Percentiles rank a stretch among this genome's conserved stretches.
Conservation (phyloP, 176 grass and related monocot genomes). For the Musa acuminata region DNA sequence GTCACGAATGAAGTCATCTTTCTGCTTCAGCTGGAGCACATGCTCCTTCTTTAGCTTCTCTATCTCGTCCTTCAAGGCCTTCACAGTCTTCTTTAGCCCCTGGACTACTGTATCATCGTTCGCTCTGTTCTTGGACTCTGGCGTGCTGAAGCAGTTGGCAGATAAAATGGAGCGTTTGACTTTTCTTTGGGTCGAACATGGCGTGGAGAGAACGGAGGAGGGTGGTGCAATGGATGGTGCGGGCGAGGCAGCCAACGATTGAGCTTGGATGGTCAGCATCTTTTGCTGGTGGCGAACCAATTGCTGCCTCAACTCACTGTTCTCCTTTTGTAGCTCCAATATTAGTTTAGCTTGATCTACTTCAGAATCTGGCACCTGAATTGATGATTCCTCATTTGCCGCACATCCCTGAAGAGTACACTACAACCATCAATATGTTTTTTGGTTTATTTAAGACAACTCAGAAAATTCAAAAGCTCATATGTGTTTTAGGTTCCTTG, state of each 20-base stretch:
- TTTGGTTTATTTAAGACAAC: no score
- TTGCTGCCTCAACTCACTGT: slow-evolving; percentile 72
- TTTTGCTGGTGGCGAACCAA: slow-evolving; percentile 69
- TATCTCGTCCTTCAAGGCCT: slow-evolving; percentile 50
- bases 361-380: slow-evolving; percentile 48
- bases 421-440: not conserved
- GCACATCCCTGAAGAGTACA: slow-evolving; percentile 25
- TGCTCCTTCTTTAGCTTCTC: slow-evolving; percentile 79
- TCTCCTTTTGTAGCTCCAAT: slow-evolving; percentile 83
- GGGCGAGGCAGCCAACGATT: slow-evolving; percentile 43
- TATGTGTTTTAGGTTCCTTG: not conserved
- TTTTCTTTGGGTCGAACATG: slow-evolving; percentile 52
- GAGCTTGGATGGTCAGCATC: slow-evolving; percentile 53
- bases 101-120: slow-evolving; percentile 24
- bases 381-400: slow-evolving; percentile 37
- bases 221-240: slow-evolving; percentile 35
- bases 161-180: slow-evolving; percentile 50
- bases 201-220: slow-evolving; percentile 32
- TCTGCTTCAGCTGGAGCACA: slow-evolving; percentile 57
- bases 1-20: slow-evolving; percentile 65
- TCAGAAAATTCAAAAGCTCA: no score
- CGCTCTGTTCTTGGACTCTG: slow-evolving; percentile 41
- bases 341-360: slow-evolving; percentile 67
- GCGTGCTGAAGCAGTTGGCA: slow-evolving; percentile 60
- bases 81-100: slow-evolving; percentile 58